These are phyloP conservation scores for Tylopilus sp. DNA, from an alignment of 1,284 basidiomycete genomes.

Conservation along the genomic window DNA sequence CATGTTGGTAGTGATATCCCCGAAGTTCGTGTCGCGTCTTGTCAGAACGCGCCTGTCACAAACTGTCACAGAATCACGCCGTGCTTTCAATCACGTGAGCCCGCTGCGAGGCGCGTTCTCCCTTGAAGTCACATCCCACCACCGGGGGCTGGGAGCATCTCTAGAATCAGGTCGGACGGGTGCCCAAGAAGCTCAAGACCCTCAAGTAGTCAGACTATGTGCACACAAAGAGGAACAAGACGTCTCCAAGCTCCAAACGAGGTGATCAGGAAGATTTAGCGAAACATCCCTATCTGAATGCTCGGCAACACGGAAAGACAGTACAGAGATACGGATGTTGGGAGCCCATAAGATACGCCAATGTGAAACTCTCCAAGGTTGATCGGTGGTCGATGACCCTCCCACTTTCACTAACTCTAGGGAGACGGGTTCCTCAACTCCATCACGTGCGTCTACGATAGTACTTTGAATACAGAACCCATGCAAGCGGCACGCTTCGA, in stretches of 20 bases:
- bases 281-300: not conserved
- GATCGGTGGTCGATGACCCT: too few species aligned
- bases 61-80: constrained; percentile 17
- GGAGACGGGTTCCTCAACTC: constrained; percentile 5
- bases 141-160: constrained; percentile 13
- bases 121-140: too few species aligned
- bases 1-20: constrained; percentile 36
- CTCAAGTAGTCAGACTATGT: constrained; percentile 12
- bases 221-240: constrained; percentile 7
- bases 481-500: constrained; percentile 5
- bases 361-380: not conserved
- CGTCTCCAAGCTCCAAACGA: not conserved
- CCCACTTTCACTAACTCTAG: not conserved
- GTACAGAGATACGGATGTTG: constrained; percentile 1
- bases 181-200: constrained; percentile 10
- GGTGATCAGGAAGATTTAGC: not conserved
- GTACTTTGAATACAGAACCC: not conserved
- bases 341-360: too few species aligned
- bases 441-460: constrained; percentile 7
- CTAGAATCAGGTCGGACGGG: constrained; percentile 14
- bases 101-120: too few species aligned
- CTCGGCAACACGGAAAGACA: not conserved
- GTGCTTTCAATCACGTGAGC: constrained; percentile 17
- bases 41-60: constrained; percentile 29
- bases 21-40: constrained; percentile 13